Percentiles rank a stretch among this genome's conserved stretches.
These are phyloP conservation scores for Cryptosporidium muris DNA, from an alignment of 169 alveolate species.

Conservation along the genomic window DNA sequence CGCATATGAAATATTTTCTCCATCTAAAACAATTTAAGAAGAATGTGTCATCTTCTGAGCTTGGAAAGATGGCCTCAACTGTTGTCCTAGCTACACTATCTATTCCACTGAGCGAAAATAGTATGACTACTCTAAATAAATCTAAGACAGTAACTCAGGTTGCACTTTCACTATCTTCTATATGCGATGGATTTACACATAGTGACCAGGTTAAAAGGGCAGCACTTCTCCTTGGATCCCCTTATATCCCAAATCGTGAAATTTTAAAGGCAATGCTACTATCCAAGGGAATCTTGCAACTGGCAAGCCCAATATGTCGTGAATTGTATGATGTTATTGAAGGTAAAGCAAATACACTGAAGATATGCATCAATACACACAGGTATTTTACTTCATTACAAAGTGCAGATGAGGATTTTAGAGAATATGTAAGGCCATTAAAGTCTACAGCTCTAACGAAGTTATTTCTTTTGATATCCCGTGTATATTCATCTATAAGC, in stretches of 20 bases:
- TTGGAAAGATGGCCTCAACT: constrained; percentile 80
- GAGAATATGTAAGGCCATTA: constrained; percentile 79
- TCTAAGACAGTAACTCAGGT: constrained; percentile 10
- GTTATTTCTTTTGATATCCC: constrained; percentile 80
- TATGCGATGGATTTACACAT: constrained; percentile 11
- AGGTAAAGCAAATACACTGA: constrained; percentile 76
- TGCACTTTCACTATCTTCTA: neutral
- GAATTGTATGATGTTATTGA: constrained; percentile 83
- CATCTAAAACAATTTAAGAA: constrained; percentile 85
- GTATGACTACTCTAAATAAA: constrained; percentile 16
- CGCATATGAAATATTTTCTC: constrained; percentile 83
- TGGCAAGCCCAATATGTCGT: constrained; percentile 79
- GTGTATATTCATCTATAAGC: constrained; percentile 84
- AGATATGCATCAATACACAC: constrained; percentile 67
- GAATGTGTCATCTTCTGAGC: constrained; percentile 81
- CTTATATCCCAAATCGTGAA: constrained; percentile 86
- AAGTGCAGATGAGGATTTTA: constrained; percentile 63
- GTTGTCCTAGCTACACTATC: constrained; percentile 87
- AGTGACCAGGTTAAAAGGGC: constrained; percentile 83
- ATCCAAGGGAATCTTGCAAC: constrained; percentile 79
- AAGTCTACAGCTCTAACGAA: constrained; percentile 86
- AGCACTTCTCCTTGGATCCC: constrained; percentile 84
- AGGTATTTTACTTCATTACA: constrained; percentile 68
- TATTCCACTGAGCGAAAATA: constrained; percentile 74
- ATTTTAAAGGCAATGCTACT: constrained; percentile 80